Base-by-base conservation (phyloP, 1,284 basidiomycete species). In the Marasmius fiardii region DNA sequence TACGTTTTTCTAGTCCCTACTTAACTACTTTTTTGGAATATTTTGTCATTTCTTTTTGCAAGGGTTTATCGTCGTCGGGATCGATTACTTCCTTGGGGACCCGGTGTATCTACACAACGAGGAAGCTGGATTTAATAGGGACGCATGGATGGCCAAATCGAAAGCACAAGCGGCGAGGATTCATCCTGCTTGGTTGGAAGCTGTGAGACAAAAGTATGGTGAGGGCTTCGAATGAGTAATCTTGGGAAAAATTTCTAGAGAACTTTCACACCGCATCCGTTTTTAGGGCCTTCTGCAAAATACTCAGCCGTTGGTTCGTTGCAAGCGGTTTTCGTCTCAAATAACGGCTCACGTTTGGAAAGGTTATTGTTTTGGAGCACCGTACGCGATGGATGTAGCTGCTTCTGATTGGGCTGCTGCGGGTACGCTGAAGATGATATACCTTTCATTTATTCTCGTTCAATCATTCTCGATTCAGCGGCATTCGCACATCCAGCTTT, bases 351-450 rank as follows among this genome's bases (percentile, higher is more conserved):
- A n/a, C n/a, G n/a, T 10, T 31, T 31, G 28, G n/a, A n/a, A 31
- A 81, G 81, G 81, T 16, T 82, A 82, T 61, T 85, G 81, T 61
- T 83, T 84, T 60, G 83, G 82, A 1, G 83, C 72, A 11, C 74
- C 79, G 0, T 82, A 75, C 56, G 74, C 75, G 6, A 69, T 81
- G 49, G 70, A 82, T 24, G 64, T 78, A 1, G 71, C 73, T 2
- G 71, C 74, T 0, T 70, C 71, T 0, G 76, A 78, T 49, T 67
- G 69, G 50, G 62, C 82, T n/a, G 70, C 73, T 0, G 80, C 79
- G n/a, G 74, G 80, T 81, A 61, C 18, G 68, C 18, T 28, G 5
- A 23, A n/a, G 4, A 23, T 20, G 20, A 7, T 18, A 18, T 7
- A 20, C n/a, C 11, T n/a, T 41, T 20, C n/a, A 14, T 7, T 16